A percentile compares a stretch with the other conserved stretches of the same genome.
Evolutionary conservation across 2,329 filamentous ascomycete genomes (phyloP).

Genomic region (Alternaria gansuensis): DNA sequence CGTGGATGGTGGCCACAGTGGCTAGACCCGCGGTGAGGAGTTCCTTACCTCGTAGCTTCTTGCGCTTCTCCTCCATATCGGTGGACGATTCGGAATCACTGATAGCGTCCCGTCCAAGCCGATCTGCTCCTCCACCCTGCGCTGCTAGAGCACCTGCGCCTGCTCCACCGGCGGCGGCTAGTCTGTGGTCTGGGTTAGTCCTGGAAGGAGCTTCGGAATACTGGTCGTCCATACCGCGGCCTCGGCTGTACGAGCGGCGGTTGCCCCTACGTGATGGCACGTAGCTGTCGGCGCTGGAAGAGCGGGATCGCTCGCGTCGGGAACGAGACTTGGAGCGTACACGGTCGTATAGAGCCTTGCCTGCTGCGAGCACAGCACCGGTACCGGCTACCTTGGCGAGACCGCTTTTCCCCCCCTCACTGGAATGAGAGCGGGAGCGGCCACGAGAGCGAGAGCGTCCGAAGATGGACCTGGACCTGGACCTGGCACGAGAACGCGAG

Average conservation of each 20-base stretch:
- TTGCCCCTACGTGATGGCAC: slow-evolving; percentile 59
- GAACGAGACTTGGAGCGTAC: slow-evolving; percentile 64
- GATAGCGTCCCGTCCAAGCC: slow-evolving; percentile 35
- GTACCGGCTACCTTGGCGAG: slow-evolving; percentile 60
- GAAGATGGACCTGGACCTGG: slow-evolving; percentile 58
- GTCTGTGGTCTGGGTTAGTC: slow-evolving; percentile 52
- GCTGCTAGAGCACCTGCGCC: slow-evolving; percentile 50
- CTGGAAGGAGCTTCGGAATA: slow-evolving; percentile 49
- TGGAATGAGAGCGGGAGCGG: slow-evolving; percentile 55
- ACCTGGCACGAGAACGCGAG: slow-evolving; percentile 67
- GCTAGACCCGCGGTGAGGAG: slow-evolving; percentile 71
- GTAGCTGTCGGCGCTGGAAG: slow-evolving; percentile 61
- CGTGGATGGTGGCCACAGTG: slow-evolving; percentile 74
- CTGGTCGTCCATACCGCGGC: slow-evolving; percentile 57
- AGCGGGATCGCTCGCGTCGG: slow-evolving; percentile 51
- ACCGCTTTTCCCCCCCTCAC: slow-evolving; percentile 58
- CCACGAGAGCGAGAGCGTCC: slow-evolving; percentile 57
- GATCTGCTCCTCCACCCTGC: slow-evolving; percentile 31
- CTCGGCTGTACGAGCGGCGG: slow-evolving; percentile 50
- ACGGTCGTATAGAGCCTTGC: slow-evolving; percentile 64
- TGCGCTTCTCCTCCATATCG: slow-evolving; percentile 69
- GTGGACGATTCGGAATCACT: slow-evolving; percentile 62
- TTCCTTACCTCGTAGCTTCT: slow-evolving; percentile 73
- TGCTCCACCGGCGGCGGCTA: slow-evolving; percentile 49
- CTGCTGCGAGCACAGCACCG: slow-evolving; percentile 60